Evolutionary conservation across 805 yeast species (phyloP).

Genomic region (Schizosaccharomyces japonicus): DNA sequence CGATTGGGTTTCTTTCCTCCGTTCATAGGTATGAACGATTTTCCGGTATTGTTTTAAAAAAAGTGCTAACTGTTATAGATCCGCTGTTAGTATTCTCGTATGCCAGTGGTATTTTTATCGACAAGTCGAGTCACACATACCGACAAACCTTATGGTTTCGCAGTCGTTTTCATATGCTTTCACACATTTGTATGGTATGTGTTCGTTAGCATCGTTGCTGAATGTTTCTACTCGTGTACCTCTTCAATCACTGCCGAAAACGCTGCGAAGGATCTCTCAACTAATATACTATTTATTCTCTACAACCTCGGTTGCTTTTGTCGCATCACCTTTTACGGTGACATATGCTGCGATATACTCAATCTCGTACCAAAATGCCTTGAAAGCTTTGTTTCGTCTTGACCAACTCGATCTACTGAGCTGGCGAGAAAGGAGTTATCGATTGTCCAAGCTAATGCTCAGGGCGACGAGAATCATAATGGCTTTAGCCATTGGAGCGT

Average conservation of each 20-base stretch:
- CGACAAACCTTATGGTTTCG: constrained; percentile 6
- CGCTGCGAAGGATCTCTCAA: constrained; percentile 12
- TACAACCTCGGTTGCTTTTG: constrained; percentile 17
- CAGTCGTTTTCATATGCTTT: constrained; percentile 10
- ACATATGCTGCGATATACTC: constrained; percentile 18
- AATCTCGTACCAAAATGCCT: constrained; percentile 15
- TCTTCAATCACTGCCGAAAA: not conserved
- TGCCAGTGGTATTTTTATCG: constrained; percentile 20
- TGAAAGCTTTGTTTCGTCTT: constrained; percentile 11
- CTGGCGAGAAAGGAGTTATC: constrained; percentile 14
- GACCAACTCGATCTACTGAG: constrained; percentile 5
- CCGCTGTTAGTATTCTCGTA: constrained; percentile 16
- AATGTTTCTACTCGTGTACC: not conserved
- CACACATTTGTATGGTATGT: constrained; percentile 14
- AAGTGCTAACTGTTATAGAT: not conserved
- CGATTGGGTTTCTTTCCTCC: constrained; percentile 20
- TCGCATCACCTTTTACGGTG: constrained; percentile 18
- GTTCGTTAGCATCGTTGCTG: constrained; percentile 17
- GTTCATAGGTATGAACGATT: constrained; percentile 13
- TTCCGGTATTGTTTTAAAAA: not conserved
- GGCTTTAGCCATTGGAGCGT: constrained; percentile 17
- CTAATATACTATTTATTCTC: constrained; percentile 15
- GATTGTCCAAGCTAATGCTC: constrained; percentile 18
- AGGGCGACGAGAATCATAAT: constrained; percentile 18
- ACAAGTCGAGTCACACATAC: constrained; percentile 11